Base-by-base conservation (phyloP, 2,329 filamentous ascomycete genomes). In the Colletotrichum zoysiae region DNA sequence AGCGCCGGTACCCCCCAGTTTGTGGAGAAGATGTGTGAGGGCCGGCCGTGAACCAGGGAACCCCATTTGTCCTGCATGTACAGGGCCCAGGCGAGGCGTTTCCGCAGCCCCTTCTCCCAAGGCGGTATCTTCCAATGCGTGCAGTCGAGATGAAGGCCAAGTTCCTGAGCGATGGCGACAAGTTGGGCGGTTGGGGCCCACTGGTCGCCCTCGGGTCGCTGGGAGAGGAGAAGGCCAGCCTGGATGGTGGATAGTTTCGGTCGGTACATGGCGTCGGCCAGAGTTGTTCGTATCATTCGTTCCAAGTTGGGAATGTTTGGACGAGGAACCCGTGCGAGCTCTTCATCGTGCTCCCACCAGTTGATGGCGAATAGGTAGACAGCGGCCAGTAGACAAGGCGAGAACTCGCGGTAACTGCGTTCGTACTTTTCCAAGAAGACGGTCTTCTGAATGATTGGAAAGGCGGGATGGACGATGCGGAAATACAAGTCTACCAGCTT, bases 61-160 rank as follows among this genome's bases (percentile, higher is more conserved):
- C 93, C 93, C 95, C 95, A 97, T 81, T 88, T 97, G 81, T 98
- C 95, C 82, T 97, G 94, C 92, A 97, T 95, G 79, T 96, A 97
- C 62, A 97, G 82, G 2, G 93, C 95, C 95, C 95, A 97, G 1
- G 94, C 94, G 53, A 97, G 88, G 60, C 95, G 89, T 79, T 95
- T 96, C 73, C 95, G 88, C 70, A 97, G 81, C 0, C 94, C 93
- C 76, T 93, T 92, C 80, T 97, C 95, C 94, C 95, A 97, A 0
- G 87, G 87, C 38, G 95, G 93, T 65, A 97, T 95, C 73, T 93
- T 93, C 95, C 95, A 97, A 64, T 86, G 86, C 6, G 92, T 90
- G 82, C 94, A 97, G 81, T 97, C 94, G 51, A 97, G 89, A 79
- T 98, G 95, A 50, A 98, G 84, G 58, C 95, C 95, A 3, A 98